phyloP scores from a whole-genome alignment of 2,329 filamentous ascomycete genomes.

The Arthrobotrys iridis region DNA sequence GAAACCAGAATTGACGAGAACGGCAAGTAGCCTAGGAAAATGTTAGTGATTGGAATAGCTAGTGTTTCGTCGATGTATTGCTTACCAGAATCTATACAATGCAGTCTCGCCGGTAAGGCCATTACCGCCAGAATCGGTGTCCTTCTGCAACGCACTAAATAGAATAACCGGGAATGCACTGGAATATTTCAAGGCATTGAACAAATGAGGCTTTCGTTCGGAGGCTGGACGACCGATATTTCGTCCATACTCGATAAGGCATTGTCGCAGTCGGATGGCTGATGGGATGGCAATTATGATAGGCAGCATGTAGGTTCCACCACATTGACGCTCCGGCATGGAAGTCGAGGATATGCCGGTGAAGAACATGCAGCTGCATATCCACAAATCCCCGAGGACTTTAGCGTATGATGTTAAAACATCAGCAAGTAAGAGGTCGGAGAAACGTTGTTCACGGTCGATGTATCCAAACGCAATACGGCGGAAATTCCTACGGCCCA shows the following conservation, averaged over 20 bases:
- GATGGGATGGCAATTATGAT: slow-evolving; percentile 84
- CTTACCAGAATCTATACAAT: slow-evolving; percentile 60
- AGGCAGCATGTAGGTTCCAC: slow-evolving; percentile 80
- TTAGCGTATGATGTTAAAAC: slow-evolving; percentile 94
- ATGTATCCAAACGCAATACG: slow-evolving; percentile 86
- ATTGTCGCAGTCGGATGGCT: slow-evolving; percentile 88
- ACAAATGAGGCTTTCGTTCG: slow-evolving; percentile 75
- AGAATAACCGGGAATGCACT: slow-evolving; percentile 92
- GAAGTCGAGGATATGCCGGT: slow-evolving; percentile 75
- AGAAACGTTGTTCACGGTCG: slow-evolving; percentile 91
- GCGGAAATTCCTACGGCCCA: slow-evolving; percentile 68
- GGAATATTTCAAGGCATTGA: slow-evolving; percentile 95
- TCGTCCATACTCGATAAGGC: slow-evolving; percentile 87
- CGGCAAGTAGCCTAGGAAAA: slow-evolving; percentile 70
- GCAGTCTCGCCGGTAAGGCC: slow-evolving; percentile 63
- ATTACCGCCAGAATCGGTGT: slow-evolving; percentile 66
- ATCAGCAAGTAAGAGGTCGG: slow-evolving; percentile 91
- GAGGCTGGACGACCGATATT: slow-evolving; percentile 63
- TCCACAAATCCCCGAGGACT: slow-evolving; percentile 87
- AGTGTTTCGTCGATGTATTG: neutral
- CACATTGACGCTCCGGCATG: slow-evolving; percentile 82
- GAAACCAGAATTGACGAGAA: slow-evolving; percentile 85
- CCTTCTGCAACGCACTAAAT: slow-evolving; percentile 77
- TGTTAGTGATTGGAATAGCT: slow-evolving; percentile 51
- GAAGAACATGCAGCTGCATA: slow-evolving; percentile 91